These are phyloP conservation scores for Chrysoporthe cubensis DNA, from an alignment of 2,329 filamentous ascomycete species.

Conservation along the genomic window DNA sequence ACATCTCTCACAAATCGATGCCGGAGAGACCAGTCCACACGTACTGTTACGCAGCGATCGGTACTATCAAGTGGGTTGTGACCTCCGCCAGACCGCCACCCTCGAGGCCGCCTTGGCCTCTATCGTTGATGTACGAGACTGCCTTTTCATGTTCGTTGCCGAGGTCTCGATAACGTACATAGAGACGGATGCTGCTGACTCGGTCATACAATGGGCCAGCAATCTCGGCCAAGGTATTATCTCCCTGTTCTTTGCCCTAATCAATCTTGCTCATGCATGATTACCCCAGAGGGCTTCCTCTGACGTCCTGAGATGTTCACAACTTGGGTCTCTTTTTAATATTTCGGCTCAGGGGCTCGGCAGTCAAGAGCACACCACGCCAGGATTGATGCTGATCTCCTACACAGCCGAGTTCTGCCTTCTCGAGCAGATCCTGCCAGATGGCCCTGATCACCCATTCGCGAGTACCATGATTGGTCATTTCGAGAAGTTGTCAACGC, in stretches of 20 bases:
- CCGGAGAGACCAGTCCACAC: constrained; percentile 38
- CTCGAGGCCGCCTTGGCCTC: constrained; percentile 63
- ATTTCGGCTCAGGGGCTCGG: not conserved
- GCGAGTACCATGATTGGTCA: constrained; percentile 83
- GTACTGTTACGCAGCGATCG: constrained; percentile 67
- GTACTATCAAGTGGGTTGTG: constrained; percentile 82
- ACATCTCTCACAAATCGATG: constrained; percentile 51
- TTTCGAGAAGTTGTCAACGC: constrained; percentile 79
- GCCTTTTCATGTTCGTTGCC: constrained; percentile 76
- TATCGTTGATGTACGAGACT: constrained; percentile 61
- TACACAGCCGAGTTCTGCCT: constrained; percentile 76
- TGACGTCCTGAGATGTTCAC: not conserved
- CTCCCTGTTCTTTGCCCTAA: not conserved
- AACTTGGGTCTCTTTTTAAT: not conserved
- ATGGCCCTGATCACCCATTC: constrained; percentile 79
- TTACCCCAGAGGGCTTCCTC: not conserved
- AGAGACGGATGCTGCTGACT: constrained; percentile 73
- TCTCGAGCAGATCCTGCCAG: constrained; percentile 83
- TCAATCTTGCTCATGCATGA: not conserved
- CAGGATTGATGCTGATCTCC: constrained; percentile 28
- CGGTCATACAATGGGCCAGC: constrained; percentile 78
- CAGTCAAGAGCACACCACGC: not conserved
- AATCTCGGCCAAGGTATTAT: constrained; percentile 65
- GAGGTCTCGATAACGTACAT: constrained; percentile 94
- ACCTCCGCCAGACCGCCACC: constrained; percentile 69